Base-by-base conservation (phyloP, 495 filamentous ascomycete genomes). In the Podospora appendiculata region DNA sequence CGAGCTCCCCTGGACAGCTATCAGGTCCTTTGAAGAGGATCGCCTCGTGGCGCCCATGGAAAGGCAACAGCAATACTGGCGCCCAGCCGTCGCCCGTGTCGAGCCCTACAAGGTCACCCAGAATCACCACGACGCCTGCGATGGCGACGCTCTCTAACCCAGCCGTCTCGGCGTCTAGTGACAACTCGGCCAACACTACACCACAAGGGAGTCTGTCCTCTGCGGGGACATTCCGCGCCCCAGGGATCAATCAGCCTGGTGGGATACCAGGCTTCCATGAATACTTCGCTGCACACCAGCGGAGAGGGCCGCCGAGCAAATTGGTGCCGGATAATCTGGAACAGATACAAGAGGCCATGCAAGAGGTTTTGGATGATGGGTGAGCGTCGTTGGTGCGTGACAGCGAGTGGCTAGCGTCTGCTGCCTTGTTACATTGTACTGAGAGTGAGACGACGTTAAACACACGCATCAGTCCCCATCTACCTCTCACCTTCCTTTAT, bases 241-340 rank as follows among this genome's bases (percentile, higher is more conserved):
- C 77, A 7, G 78, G 78, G 0, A 76, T 80, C 54, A 81, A 81
- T 52, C 78, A 81, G 57, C 68, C 70, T 0, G 78, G 78, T 3
- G 59, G 64, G 5, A 68, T 81, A 18, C 77, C 78, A 0, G 77
- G 78, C 2, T 79, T 79, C 43, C 55, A 68, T 6, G 66, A 72
- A 34, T 71, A 70, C 48, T 64, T 64, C 53, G 66, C 65, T 6
- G 60, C 61, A 18, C 69, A 69, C n/a, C 60, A 67, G 54, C 65
- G 65, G 19, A 67, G 64, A 18, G 70, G 59, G 16, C 56, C 62
- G n/a, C 71, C 70, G 9, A 66, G 66, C 25, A 72, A 72, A 50
- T 74, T 75, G 12, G 59, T 55, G 17, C 71, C 75, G 6, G 67
- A 71, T 8, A 58, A 57, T 0, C 56, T 73, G 13, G 71, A 72